phyloP scores from a whole-genome alignment of 495 filamentous ascomycete species.

The Poronia punctata region DNA sequence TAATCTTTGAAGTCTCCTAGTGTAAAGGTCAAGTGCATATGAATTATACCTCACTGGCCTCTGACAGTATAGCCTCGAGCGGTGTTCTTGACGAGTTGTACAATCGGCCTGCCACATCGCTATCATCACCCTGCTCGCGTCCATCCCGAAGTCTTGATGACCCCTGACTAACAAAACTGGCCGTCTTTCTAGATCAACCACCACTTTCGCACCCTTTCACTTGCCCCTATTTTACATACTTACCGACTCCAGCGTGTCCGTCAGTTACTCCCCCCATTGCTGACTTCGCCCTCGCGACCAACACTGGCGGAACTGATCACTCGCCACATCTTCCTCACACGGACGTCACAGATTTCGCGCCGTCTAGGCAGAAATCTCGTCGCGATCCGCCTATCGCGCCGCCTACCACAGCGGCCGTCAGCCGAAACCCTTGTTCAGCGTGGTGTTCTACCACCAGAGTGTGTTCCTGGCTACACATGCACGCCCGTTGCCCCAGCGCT shows the following conservation, averaged over 20 bases:
- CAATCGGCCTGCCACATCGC: too few species aligned
- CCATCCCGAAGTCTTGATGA: too few species aligned
- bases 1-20: too few species aligned
- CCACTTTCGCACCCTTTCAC: conserved; percentile 45
- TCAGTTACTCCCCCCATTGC: conserved; percentile 36
- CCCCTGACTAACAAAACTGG: conserved; percentile 4
- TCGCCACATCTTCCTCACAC: conserved; percentile 53
- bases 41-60: too few species aligned
- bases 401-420: conserved; percentile 36
- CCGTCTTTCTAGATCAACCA: conserved; percentile 49
- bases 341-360: conserved; percentile 47
- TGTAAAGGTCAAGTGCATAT: too few species aligned
- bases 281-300: conserved; percentile 45
- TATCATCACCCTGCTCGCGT: too few species aligned
- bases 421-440: conserved; percentile 38
- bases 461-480: conserved; percentile 26
- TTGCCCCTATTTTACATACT: conserved; percentile 49
- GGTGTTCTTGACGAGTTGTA: too few species aligned
- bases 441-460: conserved; percentile 39
- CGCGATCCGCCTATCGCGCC: conserved; percentile 40
- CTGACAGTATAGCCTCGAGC: too few species aligned
- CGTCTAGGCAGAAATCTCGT: conserved; percentile 44
- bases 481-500: conserved; percentile 29
- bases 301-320: conserved; percentile 43
- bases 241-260: conserved; percentile 48